Conservation (phyloP, 2,329 filamentous ascomycete genomes). For the Apiospora hydei region DNA sequence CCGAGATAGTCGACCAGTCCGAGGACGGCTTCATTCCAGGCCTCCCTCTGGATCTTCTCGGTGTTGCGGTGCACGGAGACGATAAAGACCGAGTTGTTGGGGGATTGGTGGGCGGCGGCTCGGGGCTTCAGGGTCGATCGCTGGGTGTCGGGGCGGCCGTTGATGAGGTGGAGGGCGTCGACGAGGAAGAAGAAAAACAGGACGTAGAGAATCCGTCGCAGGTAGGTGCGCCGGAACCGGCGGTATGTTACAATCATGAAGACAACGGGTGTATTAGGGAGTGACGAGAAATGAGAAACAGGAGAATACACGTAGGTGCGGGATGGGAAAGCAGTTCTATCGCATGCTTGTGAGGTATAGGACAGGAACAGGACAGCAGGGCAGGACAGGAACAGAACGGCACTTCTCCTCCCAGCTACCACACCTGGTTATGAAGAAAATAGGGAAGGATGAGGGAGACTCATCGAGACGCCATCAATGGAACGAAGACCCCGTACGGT, state of each 20-base stretch:
- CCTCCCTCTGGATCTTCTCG: constrained; percentile 61
- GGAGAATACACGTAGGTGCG: neutral
- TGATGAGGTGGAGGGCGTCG: constrained; percentile 43
- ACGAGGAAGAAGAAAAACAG: constrained; percentile 44
- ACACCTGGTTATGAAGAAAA: constrained; percentile 7
- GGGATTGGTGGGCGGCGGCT: constrained; percentile 29
- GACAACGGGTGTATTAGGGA: neutral
- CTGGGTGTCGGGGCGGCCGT: constrained; percentile 41
- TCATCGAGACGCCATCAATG: constrained; percentile 15
- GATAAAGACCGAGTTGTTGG: constrained; percentile 63
- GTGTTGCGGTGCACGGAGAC: constrained; percentile 74
- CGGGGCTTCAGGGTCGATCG: constrained; percentile 34
- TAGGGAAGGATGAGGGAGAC: constrained; percentile 11
- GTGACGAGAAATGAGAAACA: constrained; percentile 6
- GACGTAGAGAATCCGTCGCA: constrained; percentile 43
- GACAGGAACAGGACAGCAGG: neutral
- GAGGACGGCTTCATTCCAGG: constrained; percentile 67
- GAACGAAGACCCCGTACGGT: neutral
- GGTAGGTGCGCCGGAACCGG: constrained; percentile 44
- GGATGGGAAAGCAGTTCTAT: neutral
- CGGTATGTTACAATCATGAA: constrained; percentile 46
- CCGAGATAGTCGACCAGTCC: constrained; percentile 64
- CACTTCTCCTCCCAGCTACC: constrained; percentile 6
- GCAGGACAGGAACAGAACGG: neutral
- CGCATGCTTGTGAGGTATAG: constrained; percentile 1